A percentile compares a stretch with the other conserved stretches of the same genome.
phyloP scores from a whole-genome alignment of 2,329 filamentous ascomycete species.

The Ophiostoma sp. region DNA sequence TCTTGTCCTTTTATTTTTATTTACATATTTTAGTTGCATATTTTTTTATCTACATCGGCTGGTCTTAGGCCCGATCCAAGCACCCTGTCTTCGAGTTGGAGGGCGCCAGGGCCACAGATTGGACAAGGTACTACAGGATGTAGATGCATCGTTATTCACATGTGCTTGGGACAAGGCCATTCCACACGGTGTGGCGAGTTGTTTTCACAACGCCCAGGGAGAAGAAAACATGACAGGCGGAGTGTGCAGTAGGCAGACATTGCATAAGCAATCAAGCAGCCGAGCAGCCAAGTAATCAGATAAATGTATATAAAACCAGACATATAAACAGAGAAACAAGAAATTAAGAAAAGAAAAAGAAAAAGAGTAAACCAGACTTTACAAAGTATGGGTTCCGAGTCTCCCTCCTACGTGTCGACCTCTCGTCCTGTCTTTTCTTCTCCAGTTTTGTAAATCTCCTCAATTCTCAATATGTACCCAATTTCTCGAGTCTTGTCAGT shows the following conservation, averaged over 20 bases:
- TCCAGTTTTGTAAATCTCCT: not conserved
- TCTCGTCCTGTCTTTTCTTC: slow-evolving; percentile 4
- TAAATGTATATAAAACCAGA: not conserved
- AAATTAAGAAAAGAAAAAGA: too few relatives aligned
- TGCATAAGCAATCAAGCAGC: too few relatives aligned
- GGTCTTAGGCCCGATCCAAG: not conserved
- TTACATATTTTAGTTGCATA: not conserved
- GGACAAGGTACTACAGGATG: not conserved
- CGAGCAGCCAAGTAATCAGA: not conserved
- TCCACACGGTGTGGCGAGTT: not conserved
- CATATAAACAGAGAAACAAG: too few relatives aligned
- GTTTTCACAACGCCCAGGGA: not conserved
- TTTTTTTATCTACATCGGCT: not conserved
- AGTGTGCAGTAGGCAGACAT: not conserved
- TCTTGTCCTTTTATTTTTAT: not conserved
- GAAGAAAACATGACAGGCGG: not conserved
- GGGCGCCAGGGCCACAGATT: not conserved
- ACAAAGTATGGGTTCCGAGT: not conserved
- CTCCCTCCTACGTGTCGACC: not conserved
- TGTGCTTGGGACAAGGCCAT: not conserved
- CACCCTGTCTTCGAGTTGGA: not conserved
- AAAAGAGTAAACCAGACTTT: not conserved
- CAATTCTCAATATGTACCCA: not conserved
- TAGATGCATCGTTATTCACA: not conserved
- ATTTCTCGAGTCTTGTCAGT: not conserved